phyloP scores from a whole-genome alignment of 2,329 filamentous ascomycete genomes.

The Tolypocladium nubicola region DNA sequence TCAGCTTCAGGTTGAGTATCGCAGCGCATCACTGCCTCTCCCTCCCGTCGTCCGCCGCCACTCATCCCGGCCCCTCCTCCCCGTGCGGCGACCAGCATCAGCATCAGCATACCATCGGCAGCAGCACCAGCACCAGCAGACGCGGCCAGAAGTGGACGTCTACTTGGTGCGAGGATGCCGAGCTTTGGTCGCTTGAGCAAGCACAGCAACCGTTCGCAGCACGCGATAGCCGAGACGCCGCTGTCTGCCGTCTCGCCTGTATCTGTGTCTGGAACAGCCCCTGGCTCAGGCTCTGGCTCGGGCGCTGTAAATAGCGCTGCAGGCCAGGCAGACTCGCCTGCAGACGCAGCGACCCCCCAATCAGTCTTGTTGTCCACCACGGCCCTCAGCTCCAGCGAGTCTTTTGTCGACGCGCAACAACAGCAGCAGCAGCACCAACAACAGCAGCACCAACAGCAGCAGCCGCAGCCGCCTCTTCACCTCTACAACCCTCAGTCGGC shows the following conservation, averaged over 20 bases:
- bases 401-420: constrained; percentile 26
- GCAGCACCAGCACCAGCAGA: not conserved
- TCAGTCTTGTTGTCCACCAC: constrained; percentile 36
- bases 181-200: constrained; percentile 43
- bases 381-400: constrained; percentile 36
- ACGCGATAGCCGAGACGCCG: constrained; percentile 38
- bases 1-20: not conserved
- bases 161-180: constrained; percentile 28
- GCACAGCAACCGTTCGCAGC: constrained; percentile 47
- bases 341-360: constrained; percentile 22
- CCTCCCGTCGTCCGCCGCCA: not conserved
- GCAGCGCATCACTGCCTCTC: not conserved
- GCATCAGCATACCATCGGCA: not conserved
- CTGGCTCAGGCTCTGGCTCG: not conserved
- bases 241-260: constrained; percentile 5
- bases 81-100: not conserved
- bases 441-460: constrained; percentile 9
- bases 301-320: constrained; percentile 3
- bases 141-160: not conserved
- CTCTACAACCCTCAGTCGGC: constrained; percentile 18
- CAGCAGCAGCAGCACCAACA: constrained; percentile 6
- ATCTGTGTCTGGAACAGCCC: not conserved
- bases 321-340: constrained; percentile 16
- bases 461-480: constrained; percentile 18
- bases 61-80: not conserved